Conservation (phyloP, 768 basidiomycete species). For the Lentinus brumalis region DNA sequence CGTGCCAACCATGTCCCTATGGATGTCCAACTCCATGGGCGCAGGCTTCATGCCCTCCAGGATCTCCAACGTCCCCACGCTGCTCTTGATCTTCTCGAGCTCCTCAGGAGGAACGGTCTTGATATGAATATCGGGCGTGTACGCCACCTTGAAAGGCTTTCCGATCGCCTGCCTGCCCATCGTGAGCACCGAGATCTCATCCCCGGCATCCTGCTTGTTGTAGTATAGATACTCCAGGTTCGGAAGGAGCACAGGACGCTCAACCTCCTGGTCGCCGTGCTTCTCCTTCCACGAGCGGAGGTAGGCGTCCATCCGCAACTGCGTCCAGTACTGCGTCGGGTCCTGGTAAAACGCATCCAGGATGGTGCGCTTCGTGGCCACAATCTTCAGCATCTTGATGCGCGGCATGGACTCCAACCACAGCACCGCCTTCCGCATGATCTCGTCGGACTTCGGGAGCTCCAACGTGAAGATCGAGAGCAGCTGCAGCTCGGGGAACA, state of each 20-base stretch:
- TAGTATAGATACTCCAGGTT: slow-evolving; percentile 40
- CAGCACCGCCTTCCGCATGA: slow-evolving; percentile 38
- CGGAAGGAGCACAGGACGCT: slow-evolving; percentile 39
- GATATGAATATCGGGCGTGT: slow-evolving; percentile 30
- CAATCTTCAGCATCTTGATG: slow-evolving; percentile 34
- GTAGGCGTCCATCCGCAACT: slow-evolving; percentile 3
- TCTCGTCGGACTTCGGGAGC: slow-evolving; percentile 29
- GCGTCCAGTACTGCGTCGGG: slow-evolving; percentile 26
- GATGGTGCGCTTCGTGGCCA: slow-evolving; percentile 33
- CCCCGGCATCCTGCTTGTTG: slow-evolving; percentile 9
- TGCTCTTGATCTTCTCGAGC: slow-evolving; percentile 1
- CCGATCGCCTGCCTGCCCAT: slow-evolving; percentile 39
- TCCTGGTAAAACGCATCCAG: slow-evolving; percentile 53
- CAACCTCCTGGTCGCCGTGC: slow-evolving; percentile 9
- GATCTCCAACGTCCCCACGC: neutral
- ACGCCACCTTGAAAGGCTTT: slow-evolving; percentile 53
- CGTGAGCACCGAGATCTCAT: slow-evolving; percentile 39
- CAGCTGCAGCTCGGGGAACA: slow-evolving; percentile 54
- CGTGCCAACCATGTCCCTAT: neutral
- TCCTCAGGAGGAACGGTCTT: slow-evolving; percentile 1
- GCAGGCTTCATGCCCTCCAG: neutral
- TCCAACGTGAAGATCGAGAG: slow-evolving; percentile 54
- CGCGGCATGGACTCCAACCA: slow-evolving; percentile 64
- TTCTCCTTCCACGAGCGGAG: neutral
- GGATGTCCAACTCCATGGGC: slow-evolving; percentile 10